Evolutionary conservation across 345 rosid genomes (phyloP), one percentile per base, ranked within the genome.

Genomic region (Camelina laxa): DNA sequence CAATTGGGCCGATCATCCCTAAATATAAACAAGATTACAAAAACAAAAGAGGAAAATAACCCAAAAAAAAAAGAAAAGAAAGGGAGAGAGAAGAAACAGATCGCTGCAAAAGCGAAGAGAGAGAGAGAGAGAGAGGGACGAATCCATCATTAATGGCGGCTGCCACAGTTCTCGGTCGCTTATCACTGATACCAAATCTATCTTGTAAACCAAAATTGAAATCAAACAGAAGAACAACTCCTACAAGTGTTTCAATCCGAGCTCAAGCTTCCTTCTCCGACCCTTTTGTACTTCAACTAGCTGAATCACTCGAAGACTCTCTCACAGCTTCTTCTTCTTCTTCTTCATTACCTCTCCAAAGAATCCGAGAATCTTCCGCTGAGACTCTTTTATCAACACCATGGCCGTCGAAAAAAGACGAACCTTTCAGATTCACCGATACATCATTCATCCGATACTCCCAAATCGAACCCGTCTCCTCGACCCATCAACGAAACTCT

Each of bases 341-440:
- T 59, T 17, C 78, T 14, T 74, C 47, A 8, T 57, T 72, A 19
- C 79, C 90, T 50, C 86, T 92, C 61, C 93, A 89, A 53, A 87
- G 85, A 38, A 86, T 95, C 67, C 80, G 97, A 24, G 97, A 89
- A 67, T 65, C 68, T 41, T 90, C 92, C 49, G 84, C 97, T 1
- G 78, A 85, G 61, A 70, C 86, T 48, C 91, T 95, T 36, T 79
- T 95, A 66, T 85, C 92, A 1, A 92, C 92, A 3, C 86, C 89
- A 50, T 92, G 99, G 97, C 97, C 97, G 4, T 82, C 98, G 3
- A 89, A 89, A 47, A 91, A 74, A 79, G 97, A 88, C 78, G 99
- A 95, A 76, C 80, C 90, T 64, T 92, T 92, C 71, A 85, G 97
- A 45, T 92, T 92, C 83, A 95, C 97, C 4, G 97, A 95, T 53